Evolutionary conservation across 192 early-diverging fungal genomes (phyloP).

Genomic region (Pilaira anomala): DNA sequence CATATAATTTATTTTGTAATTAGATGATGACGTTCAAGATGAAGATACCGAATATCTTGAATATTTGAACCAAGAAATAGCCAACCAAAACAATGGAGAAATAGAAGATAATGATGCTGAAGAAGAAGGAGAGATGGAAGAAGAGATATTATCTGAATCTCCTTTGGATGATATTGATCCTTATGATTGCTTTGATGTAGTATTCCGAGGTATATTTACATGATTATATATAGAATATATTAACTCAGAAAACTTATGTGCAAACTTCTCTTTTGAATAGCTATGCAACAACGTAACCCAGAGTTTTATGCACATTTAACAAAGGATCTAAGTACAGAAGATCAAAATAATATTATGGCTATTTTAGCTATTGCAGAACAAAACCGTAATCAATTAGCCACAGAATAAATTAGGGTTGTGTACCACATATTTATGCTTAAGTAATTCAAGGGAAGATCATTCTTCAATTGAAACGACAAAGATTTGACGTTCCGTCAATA

Average conservation of each 20-base stretch:
- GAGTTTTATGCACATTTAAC: constrained; percentile 49
- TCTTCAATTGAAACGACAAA: too few relatives aligned
- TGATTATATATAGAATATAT: background rate
- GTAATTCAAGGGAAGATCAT: too few relatives aligned
- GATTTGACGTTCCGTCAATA: too few relatives aligned
- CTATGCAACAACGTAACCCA: constrained; percentile 49
- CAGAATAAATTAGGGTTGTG: too few relatives aligned
- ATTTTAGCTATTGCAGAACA: constrained; percentile 42
- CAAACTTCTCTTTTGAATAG: constrained; percentile 1
- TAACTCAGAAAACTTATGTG: background rate
- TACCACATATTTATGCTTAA: too few relatives aligned
- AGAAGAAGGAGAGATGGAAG: constrained; percentile 62
- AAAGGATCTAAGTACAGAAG: constrained; percentile 44
- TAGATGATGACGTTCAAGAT: constrained; percentile 58
- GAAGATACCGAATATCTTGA: constrained; percentile 59
- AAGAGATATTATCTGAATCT: constrained; percentile 73
- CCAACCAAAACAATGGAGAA: constrained; percentile 38
- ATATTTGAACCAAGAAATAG: constrained; percentile 51
- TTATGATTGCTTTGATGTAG: constrained; percentile 65
- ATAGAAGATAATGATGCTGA: constrained; percentile 56
- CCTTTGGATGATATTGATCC: constrained; percentile 74
- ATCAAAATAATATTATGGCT: constrained; percentile 45
- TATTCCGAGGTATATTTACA: constrained; percentile 38
- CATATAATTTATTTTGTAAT: background rate
- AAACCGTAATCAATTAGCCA: background rate